Evolutionary conservation across 352 stramenopile species (phyloP).

Genomic region (Phytophthora podocarpi): DNA sequence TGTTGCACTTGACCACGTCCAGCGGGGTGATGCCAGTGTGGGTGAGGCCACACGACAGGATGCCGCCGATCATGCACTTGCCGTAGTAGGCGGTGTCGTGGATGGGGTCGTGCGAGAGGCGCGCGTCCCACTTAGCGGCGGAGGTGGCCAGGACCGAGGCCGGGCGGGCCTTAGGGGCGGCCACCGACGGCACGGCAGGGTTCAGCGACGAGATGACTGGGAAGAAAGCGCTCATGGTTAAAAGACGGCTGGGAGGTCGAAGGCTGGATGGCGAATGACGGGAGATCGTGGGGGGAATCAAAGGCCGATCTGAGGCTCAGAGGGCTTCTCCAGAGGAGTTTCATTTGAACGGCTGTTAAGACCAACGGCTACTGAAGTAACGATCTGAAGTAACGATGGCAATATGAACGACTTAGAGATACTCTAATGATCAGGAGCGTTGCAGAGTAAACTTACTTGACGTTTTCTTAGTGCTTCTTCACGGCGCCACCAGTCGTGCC

Average conservation of each 20-base stretch:
- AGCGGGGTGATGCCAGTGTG: conserved; percentile 93
- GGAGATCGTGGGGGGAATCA: conserved; percentile 16
- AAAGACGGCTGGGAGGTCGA: conserved; percentile 36
- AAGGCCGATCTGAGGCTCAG: conserved; percentile 24
- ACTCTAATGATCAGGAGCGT: too few species aligned
- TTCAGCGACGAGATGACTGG: conserved; percentile 75
- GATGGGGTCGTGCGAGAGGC: conserved; percentile 75
- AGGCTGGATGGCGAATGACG: conserved; percentile 74
- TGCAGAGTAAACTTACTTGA: too few species aligned
- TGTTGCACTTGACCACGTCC: conserved; percentile 96
- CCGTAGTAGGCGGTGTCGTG: conserved; percentile 93
- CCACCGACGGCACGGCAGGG: conserved; percentile 51
- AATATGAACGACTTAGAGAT: too few species aligned
- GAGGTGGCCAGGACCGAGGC: conserved; percentile 75
- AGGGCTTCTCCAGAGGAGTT: conserved; percentile 27
- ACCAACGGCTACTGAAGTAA: conserved; percentile 18
- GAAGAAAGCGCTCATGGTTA: conserved; percentile 78
- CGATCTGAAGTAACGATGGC: conserved; percentile 3
- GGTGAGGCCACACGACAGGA: conserved; percentile 93
- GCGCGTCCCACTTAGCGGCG: conserved; percentile 81
- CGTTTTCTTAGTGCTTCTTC: conserved; percentile 69
- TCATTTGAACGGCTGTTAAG: conserved; percentile 17
- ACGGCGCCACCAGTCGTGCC: conserved; percentile 85
- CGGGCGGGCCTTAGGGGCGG: conserved; percentile 36
- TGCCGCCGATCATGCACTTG: conserved; percentile 94